Base-by-base conservation (phyloP, 2,329 filamentous ascomycete genomes). In the Paecilomyces variotii region DNA sequence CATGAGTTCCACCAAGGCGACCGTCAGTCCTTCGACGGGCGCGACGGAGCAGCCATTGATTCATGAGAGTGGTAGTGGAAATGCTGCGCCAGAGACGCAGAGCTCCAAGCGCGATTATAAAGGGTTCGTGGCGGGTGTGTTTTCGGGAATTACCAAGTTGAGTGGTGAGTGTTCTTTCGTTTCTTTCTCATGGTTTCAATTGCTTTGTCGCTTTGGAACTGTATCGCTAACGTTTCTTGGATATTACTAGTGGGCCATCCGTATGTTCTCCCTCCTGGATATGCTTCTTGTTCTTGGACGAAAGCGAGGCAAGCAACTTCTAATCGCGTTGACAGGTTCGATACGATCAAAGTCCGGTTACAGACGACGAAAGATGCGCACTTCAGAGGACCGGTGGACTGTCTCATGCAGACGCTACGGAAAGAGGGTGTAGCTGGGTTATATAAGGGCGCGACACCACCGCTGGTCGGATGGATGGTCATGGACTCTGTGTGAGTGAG, bases 101-200 rank as follows among this genome's bases (percentile, higher is more conserved):
- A 24, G 24, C 14, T 7, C 63, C 3, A 74, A 69, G 60, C 72
- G 69, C 65, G 87, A 89, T 71, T 97, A 97, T 80, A 92, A 90
- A 69, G 94, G 93, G n/a, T 99, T 97, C 72, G 90, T 97, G 28
- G 94, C 90, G 0, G 94, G 94, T n/a, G 86, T 97, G 5, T 97
- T 97, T 71, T 96, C 90, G 39, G 94, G 94, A 26, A 88, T 97
- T 68, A 87, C 92, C 59, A 97, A 97, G 78, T 79, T 97, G 59
- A 85, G 84, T 68, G 90, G 91, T 93, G 75, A 66, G 83, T 53
- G 30, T 35, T 35, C 53, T 25, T 6, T 4, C 19, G 6, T 19
- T 7, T 45, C 7, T 4, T 45, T 45, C 3, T 45, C 7, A 19
- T 19, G 19, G 19, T 5, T 45, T 24, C 3, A 24, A 19, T 14